Evolutionary conservation across 176 grass and related monocot genomes (phyloP).

Genomic region (Triticum aestivum): DNA sequence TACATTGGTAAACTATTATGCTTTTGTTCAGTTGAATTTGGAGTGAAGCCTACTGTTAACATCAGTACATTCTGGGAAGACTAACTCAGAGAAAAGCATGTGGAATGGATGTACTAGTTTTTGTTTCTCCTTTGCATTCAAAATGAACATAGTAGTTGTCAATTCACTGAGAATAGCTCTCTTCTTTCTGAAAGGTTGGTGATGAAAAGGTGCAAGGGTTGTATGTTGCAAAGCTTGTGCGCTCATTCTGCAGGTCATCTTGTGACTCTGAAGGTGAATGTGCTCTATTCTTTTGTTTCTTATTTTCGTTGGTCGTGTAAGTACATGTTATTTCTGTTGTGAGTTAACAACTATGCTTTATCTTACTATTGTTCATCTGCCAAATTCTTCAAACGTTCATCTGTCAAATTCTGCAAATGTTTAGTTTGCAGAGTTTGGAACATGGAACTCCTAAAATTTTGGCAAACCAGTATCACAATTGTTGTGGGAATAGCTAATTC

Average conservation of each 20-base stretch:
- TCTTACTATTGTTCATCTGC: neutral
- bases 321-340: neutral
- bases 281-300: constrained; percentile 7
- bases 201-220: constrained; percentile 94
- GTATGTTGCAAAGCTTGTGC: constrained; percentile 81
- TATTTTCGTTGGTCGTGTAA: neutral
- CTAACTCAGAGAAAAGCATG: neutral
- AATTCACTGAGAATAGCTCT: constrained; percentile 5
- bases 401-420: neutral
- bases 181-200: constrained; percentile 59
- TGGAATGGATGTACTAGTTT: neutral
- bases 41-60: neutral
- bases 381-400: constrained; percentile 5
- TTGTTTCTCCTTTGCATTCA: neutral
- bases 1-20: neutral
- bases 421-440: neutral
- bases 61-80: constrained; percentile 3
- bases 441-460: neutral
- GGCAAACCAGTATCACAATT: neutral
- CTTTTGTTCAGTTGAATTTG: constrained; percentile 19
- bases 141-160: neutral
- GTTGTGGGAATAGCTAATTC: too few relatives aligned
- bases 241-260: constrained; percentile 85
- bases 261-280: constrained; percentile 59
- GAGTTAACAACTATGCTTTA: neutral